Evolutionary conservation across 2,329 filamentous ascomycete genomes (phyloP).

Genomic region (Aspergillus tamarii): DNA sequence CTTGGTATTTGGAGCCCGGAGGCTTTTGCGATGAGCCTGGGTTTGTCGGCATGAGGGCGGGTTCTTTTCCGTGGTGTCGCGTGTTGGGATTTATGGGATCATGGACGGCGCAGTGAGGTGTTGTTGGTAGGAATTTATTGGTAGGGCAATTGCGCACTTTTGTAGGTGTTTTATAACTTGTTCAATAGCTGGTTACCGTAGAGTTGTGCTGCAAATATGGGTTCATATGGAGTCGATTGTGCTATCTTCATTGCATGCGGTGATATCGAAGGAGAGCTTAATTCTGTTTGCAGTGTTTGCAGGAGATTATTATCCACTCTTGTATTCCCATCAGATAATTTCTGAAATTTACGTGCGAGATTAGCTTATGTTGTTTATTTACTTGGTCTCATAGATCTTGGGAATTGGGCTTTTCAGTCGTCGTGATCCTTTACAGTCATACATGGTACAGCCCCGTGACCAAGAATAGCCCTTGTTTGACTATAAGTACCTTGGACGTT

Average conservation of each 20-base stretch:
- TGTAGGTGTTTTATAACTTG: background rate
- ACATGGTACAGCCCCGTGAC: too few species aligned
- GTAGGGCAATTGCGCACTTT: background rate
- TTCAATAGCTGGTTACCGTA: background rate
- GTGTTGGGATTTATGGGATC: background rate
- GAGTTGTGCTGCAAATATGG: background rate
- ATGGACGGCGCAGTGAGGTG: background rate
- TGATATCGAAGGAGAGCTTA: constrained; percentile 9
- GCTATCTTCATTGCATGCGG: background rate
- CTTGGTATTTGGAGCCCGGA: background rate
- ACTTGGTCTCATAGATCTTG: too few species aligned
- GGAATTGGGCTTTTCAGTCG: too few species aligned
- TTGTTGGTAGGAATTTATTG: background rate
- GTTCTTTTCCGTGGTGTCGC: background rate
- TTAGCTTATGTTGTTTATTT: too few species aligned
- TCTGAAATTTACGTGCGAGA: too few species aligned
- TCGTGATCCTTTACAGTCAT: too few species aligned
- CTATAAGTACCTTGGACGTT: too few species aligned
- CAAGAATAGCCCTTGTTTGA: too few species aligned
- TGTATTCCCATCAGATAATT: too few species aligned
- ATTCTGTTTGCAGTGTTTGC: constrained; percentile 26
- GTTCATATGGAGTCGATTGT: background rate
- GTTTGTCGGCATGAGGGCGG: background rate
- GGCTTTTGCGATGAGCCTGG: background rate
- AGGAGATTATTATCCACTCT: background rate